Percentiles rank a stretch among this genome's conserved stretches.
Conservation (phyloP, 768 basidiomycete species). For the Lactarius evosmus region DNA sequence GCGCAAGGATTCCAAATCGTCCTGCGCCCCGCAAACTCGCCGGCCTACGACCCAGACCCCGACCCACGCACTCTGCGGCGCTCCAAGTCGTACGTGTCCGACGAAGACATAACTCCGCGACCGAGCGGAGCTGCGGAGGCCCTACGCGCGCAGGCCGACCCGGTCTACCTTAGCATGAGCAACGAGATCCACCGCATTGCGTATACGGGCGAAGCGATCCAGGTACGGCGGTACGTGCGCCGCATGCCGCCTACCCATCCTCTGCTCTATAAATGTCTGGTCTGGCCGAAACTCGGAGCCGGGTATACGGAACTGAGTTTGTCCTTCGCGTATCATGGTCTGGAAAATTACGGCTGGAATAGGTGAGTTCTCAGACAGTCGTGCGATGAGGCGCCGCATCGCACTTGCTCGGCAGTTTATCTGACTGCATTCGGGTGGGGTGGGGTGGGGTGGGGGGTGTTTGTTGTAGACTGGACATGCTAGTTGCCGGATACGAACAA, state of each 20-base stretch:
- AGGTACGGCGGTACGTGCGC: slow-evolving; percentile 82
- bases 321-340: slow-evolving; percentile 70
- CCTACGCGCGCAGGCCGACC: slow-evolving; percentile 54
- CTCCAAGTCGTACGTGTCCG: slow-evolving; percentile 55
- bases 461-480: slow-evolving; percentile 67
- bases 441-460: too few species aligned
- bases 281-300: slow-evolving; percentile 89
- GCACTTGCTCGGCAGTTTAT: background rate
- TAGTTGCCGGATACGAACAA: slow-evolving; percentile 78
- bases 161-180: slow-evolving; percentile 90
- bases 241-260: slow-evolving; percentile 60
- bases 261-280: slow-evolving; percentile 80
- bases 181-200: slow-evolving; percentile 93
- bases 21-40: slow-evolving; percentile 43
- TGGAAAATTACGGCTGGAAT: slow-evolving; percentile 87
- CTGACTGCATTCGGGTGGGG: slow-evolving; percentile 7
- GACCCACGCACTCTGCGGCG: slow-evolving; percentile 40
- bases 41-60: slow-evolving; percentile 35
- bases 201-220: slow-evolving; percentile 87
- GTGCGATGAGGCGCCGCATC: background rate
- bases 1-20: slow-evolving; percentile 96
- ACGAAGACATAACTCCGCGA: slow-evolving; percentile 51
- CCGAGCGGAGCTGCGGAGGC: slow-evolving; percentile 66
- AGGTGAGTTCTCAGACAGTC: slow-evolving; percentile 48
- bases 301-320: slow-evolving; percentile 81